Base-by-base conservation (phyloP, 768 basidiomycete species). In the Tulasnella sp. region DNA sequence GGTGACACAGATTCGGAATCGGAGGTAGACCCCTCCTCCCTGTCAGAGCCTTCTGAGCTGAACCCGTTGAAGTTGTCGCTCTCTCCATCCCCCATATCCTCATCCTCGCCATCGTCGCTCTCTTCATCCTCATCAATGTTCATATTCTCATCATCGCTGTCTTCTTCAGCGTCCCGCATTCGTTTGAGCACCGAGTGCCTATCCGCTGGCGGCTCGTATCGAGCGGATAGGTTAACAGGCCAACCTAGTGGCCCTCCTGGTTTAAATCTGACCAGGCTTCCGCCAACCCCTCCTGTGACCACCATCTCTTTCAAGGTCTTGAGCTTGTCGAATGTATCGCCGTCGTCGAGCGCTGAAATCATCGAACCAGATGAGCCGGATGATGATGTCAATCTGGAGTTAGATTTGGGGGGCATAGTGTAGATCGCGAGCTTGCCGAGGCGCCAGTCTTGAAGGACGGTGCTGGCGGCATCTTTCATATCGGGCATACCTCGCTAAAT, bases 361-460 rank as follows among this genome's bases (percentile, higher is more conserved):
- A 64, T 78, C 77, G 5, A 78, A 62, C 30, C 71, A 67, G 19
- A 67, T 61, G 10, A 71, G 30, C 58, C 27, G 64, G 34, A 64
- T 32, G 61, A 23, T 8, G 64, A 27, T 11, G 61, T 26, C 1
- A 61, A 32, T 2, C 58, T 19, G 5, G 64, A 50, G 0, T 15
- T 38, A 38, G 70, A 48, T 52, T 43, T 61, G 63, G 19, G 74
- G 0, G 86, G 85, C 50, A 75, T 70, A 4, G 85, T 82, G 72
- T 86, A 93, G 61, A 85, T 80, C 24, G 81, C 78, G 66, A 95
- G 76, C 63, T 80, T 84, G 54, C 85, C 84, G 5, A 76, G 77
- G 61, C 76, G 81, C 92, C 92, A 96, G 72, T 95, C 91, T 9
- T 86, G 82, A 45, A 96, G 76, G 38, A 96, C 76, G 61, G 85